Percentiles rank a stretch among this genome's conserved stretches.
Conservation (phyloP, 2,329 filamentous ascomycete genomes). For the Pseudogymnoascus destructans region DNA sequence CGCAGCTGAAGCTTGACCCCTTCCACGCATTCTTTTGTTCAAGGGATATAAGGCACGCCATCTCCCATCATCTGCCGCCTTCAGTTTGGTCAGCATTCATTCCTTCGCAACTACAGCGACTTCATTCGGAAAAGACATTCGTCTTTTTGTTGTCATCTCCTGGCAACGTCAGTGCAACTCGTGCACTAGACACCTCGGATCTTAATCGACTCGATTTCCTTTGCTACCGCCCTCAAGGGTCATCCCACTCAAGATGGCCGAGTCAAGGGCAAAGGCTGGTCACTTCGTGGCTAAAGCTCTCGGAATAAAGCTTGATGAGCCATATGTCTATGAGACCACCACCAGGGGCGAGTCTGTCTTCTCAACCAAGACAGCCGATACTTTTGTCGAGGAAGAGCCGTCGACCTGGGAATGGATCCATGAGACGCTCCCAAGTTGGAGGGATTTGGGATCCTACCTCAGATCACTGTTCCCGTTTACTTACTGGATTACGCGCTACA, state of each 20-base stretch:
- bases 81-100: neutral
- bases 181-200: neutral
- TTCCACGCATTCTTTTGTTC: neutral
- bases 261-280: constrained; percentile 41
- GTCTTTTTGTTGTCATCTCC: neutral
- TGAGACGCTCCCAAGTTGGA: constrained; percentile 45
- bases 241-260: constrained; percentile 15
- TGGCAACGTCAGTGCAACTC: constrained; percentile 3
- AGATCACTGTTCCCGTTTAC: constrained; percentile 73
- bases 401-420: constrained; percentile 59
- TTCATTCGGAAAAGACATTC: neutral
- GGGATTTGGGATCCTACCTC: constrained; percentile 46
- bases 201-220: neutral
- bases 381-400: constrained; percentile 73
- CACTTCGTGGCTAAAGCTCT: constrained; percentile 64
- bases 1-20: neutral
- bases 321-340: constrained; percentile 39
- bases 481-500: constrained; percentile 83
- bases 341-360: constrained; percentile 70
- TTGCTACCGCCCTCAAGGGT: neutral
- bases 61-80: neutral
- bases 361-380: constrained; percentile 58
- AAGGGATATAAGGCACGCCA: constrained; percentile 8
- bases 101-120: neutral
- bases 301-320: constrained; percentile 66